Evolutionary conservation across 768 basidiomycete species (phyloP).

Genomic region (Termitomyces sp.): DNA sequence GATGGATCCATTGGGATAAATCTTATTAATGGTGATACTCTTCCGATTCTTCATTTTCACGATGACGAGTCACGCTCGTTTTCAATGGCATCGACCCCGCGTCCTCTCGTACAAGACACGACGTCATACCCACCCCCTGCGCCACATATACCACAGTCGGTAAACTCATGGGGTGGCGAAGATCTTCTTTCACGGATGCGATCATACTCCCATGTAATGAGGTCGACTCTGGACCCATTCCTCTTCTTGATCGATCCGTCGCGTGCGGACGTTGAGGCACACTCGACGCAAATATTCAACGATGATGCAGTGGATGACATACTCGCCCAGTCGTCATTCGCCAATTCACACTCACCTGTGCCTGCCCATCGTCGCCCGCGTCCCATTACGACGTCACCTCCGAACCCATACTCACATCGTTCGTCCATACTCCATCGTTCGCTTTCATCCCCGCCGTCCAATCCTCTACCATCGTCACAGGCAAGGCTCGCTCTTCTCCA

Average conservation of each 20-base stretch:
- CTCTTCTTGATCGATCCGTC: slow-evolving; percentile 92
- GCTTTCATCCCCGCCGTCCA: slow-evolving; percentile 49
- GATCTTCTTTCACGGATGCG: slow-evolving; percentile 74
- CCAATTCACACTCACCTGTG: slow-evolving; percentile 74
- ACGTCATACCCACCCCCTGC: slow-evolving; percentile 63
- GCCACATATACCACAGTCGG: slow-evolving; percentile 32
- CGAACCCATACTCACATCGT: slow-evolving; percentile 57
- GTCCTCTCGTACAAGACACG: slow-evolving; percentile 26
- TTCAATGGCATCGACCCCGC: slow-evolving; percentile 42
- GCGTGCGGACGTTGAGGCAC: slow-evolving; percentile 85
- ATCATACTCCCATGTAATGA: slow-evolving; percentile 73
- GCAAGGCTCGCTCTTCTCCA: slow-evolving; percentile 82
- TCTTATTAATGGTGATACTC: slow-evolving; percentile 76
- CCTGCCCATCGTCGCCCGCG: slow-evolving; percentile 78
- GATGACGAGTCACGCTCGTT: slow-evolving; percentile 92
- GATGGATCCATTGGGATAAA: slow-evolving; percentile 89
- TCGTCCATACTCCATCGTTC: slow-evolving; percentile 81
- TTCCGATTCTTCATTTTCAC: slow-evolving; percentile 92
- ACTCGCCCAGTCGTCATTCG: slow-evolving; percentile 70
- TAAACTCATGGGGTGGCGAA: slow-evolving; percentile 81
- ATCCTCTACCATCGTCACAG: slow-evolving; percentile 54
- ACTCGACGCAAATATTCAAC: slow-evolving; percentile 76
- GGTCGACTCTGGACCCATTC: slow-evolving; percentile 79
- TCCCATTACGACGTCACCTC: slow-evolving; percentile 42
- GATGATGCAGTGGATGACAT: slow-evolving; percentile 89